A percentile compares a stretch with the other conserved stretches of the same genome.
These are phyloP conservation scores for Dactylellina parvicollis DNA, from an alignment of 2,329 filamentous ascomycete genomes.

Conservation along the genomic window DNA sequence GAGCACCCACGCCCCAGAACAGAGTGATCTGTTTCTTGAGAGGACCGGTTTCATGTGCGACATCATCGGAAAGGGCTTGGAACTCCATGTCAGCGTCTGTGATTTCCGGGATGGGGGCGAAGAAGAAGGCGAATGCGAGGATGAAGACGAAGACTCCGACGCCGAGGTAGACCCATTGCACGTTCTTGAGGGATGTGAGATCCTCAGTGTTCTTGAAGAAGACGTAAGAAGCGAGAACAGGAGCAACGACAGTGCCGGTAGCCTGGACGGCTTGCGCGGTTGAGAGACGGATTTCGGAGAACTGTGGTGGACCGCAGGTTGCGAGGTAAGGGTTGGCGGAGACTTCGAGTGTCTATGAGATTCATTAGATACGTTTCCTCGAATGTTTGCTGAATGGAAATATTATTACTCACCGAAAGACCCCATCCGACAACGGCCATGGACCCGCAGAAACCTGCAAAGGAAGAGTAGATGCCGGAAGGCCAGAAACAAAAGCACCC, in stretches of 20 bases:
- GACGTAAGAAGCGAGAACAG: conserved; percentile 70
- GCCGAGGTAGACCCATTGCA: conserved; percentile 73
- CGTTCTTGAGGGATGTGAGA: conserved; percentile 67
- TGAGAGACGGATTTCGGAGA: conserved; percentile 70
- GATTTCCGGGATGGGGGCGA: conserved; percentile 66
- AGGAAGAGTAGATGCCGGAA: conserved; percentile 67
- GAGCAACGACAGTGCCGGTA: conserved; percentile 67
- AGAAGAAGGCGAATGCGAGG: conserved; percentile 69
- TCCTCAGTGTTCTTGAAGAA: conserved; percentile 69
- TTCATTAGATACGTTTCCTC: conserved; percentile 58
- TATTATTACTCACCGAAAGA: conserved; percentile 57
- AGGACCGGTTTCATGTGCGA: conserved; percentile 60
- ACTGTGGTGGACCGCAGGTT: conserved; percentile 70
- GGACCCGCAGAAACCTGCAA: conserved; percentile 70
- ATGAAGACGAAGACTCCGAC: conserved; percentile 70
- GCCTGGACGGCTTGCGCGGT: conserved; percentile 70
- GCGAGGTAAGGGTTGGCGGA: conserved; percentile 68
- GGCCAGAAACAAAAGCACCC: conserved; percentile 71
- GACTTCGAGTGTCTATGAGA: conserved; percentile 66
- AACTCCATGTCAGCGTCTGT: conserved; percentile 71
- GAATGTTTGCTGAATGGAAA: neutral
- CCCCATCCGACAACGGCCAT: conserved; percentile 69
- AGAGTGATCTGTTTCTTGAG: conserved; percentile 70
- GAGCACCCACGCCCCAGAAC: conserved; percentile 70
- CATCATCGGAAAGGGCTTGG: conserved; percentile 63